Conservation (phyloP, 441 rosid species). For the Arabidopsis lyrata region DNA sequence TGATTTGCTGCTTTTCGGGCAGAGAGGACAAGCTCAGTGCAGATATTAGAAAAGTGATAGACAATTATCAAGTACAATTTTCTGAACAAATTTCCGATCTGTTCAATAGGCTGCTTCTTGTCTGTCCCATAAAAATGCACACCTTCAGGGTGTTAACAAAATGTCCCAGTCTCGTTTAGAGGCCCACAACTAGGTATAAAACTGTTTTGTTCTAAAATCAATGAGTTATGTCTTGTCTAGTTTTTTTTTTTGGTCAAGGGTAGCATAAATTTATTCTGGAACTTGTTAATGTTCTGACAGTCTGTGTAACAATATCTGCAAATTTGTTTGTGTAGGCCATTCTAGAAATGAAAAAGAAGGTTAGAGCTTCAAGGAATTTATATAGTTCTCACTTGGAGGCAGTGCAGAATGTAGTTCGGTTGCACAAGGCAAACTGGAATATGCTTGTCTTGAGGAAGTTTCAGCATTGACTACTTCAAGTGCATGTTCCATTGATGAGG, state of each 20-base stretch:
- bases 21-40: constrained; percentile 86
- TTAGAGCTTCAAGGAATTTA: constrained; percentile 64
- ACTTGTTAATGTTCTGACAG: neutral
- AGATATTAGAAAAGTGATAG: constrained; percentile 75
- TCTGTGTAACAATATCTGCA: neutral
- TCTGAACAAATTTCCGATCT: constrained; percentile 69
- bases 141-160: constrained; percentile 72
- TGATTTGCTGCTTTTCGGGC: constrained; percentile 53
- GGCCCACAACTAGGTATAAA: constrained; percentile 70
- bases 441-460: constrained; percentile 78
- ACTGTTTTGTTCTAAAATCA: constrained; percentile 4
- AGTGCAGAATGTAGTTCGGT: constrained; percentile 86
- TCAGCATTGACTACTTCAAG: constrained; percentile 63
- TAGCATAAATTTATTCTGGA: constrained; percentile 11
- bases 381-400: constrained; percentile 83
- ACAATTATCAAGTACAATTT: constrained; percentile 68
- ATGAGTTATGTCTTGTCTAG: constrained; percentile 13
- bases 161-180: constrained; percentile 71
- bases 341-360: constrained; percentile 70
- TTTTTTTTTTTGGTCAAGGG: too few species aligned
- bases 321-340: constrained; percentile 59
- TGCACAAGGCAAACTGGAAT: constrained; percentile 87
- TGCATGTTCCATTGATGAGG: constrained; percentile 72
- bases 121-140: constrained; percentile 73
- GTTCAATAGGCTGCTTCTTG: constrained; percentile 67